phyloP scores from a whole-genome alignment of 306 rosid genomes.

The Gleditsia sinensis region DNA sequence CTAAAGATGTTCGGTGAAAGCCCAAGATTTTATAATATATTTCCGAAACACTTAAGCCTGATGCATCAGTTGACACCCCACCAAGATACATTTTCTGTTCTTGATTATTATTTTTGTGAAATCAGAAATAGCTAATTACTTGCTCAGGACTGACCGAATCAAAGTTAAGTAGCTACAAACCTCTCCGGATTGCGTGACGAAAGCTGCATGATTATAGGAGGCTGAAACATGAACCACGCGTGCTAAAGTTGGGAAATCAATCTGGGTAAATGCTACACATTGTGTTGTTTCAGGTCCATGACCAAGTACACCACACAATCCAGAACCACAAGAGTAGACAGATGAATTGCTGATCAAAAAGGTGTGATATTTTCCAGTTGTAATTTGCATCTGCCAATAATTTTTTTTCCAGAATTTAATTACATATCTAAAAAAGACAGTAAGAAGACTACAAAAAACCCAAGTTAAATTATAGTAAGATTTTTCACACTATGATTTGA shows the following conservation, averaged over 20 bases:
- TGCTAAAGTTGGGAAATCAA: slow-evolving; percentile 61
- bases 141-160: slow-evolving; percentile 6
- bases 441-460: slow-evolving; percentile 18
- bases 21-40: no score
- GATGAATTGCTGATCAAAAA: slow-evolving; percentile 73
- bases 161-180: slow-evolving; percentile 44
- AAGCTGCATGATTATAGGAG: slow-evolving; percentile 87
- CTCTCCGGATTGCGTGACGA: slow-evolving; percentile 82
- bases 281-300: slow-evolving; percentile 83
- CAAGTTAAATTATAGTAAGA: neutral
- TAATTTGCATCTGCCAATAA: slow-evolving; percentile 81
- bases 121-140: no score
- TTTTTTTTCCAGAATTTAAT: slow-evolving; percentile 30
- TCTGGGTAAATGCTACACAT: slow-evolving; percentile 69
- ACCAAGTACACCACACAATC: slow-evolving; percentile 91
- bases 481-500: no score
- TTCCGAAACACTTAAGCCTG: no score
- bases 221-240: slow-evolving; percentile 80
- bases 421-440: slow-evolving; percentile 6
- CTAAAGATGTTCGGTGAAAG: no score
- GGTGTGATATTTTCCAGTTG: slow-evolving; percentile 87
- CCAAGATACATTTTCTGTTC: no score
- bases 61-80: no score
- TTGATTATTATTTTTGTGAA: no score
- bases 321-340: slow-evolving; percentile 89